phyloP scores from a whole-genome alignment of 116 monocot species.

The Trichopus zeylanicus region DNA sequence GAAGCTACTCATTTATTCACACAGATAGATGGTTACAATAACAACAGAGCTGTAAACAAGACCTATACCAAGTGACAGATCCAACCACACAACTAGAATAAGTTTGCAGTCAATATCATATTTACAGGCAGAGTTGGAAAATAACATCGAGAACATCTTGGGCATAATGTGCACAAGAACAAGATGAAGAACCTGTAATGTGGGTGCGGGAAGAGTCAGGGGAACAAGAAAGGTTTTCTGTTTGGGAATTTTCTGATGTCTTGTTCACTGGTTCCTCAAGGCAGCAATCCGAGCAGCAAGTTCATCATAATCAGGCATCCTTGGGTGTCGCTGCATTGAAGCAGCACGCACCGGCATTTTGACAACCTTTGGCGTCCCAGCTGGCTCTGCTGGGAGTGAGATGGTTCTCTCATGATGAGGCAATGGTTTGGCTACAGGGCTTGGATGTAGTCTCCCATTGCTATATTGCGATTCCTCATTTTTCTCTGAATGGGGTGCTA shows the following conservation, averaged over 20 bases:
- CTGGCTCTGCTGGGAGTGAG: slow-evolving; percentile 28
- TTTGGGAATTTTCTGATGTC: no score
- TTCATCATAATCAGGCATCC: slow-evolving; percentile 34
- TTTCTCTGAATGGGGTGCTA: no score
- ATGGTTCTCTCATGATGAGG: slow-evolving; percentile 18
- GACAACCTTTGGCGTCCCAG: neutral
- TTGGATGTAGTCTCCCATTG: no score
- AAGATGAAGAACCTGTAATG: no score
- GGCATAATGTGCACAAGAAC: no score
- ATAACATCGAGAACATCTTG: no score
- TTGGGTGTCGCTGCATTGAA: slow-evolving; percentile 40
- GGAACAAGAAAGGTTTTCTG: no score
- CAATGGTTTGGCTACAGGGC: neutral
- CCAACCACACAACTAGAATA: no score
- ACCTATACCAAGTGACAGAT: neutral
- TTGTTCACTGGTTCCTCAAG: slow-evolving; percentile 11
- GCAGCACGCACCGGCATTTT: slow-evolving; percentile 14
- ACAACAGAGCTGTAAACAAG: neutral
- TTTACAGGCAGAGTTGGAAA: no score
- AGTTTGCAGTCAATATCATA: no score
- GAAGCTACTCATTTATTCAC: neutral
- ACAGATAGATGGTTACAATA: neutral
- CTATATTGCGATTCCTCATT: no score
- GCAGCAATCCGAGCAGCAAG: slow-evolving; percentile 27
- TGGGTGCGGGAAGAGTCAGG: no score